Evolutionary conservation across 2,329 filamentous ascomycete species (phyloP).

Genomic region (Podosphaera xanthii): DNA sequence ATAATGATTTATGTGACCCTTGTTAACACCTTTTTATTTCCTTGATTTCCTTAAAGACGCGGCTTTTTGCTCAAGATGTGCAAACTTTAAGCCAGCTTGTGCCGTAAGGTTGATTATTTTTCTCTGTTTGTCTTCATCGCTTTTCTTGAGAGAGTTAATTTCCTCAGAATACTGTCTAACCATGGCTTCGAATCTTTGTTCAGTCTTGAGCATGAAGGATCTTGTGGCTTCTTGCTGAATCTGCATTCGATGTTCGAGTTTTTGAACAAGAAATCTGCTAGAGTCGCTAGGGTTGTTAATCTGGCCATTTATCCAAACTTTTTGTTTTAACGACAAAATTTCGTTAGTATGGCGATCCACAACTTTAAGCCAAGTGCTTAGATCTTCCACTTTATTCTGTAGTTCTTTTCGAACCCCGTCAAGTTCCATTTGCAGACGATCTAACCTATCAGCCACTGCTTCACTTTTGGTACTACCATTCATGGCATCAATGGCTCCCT

Average conservation of each 20-base stretch:
- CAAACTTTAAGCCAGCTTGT: not conserved
- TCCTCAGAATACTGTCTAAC: not conserved
- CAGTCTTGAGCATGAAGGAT: not conserved
- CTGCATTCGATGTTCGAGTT: not conserved
- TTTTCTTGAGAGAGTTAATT: not conserved
- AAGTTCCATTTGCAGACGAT: not conserved
- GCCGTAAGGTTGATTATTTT: not conserved
- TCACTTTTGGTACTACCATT: not conserved
- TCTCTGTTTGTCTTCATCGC: not conserved
- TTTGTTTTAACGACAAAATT: not conserved
- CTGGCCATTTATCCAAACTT: not conserved
- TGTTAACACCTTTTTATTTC: not conserved
- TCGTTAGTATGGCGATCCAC: not conserved
- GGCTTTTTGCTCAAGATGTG: not conserved
- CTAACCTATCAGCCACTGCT: not conserved
- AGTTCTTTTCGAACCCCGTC: not conserved
- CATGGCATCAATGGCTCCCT: slow-evolving; percentile 1
- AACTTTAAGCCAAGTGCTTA: not conserved
- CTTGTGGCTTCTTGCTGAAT: slow-evolving; percentile 1
- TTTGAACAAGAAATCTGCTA: not conserved
- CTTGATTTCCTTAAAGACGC: not conserved
- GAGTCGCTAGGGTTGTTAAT: not conserved
- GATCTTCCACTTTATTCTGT: not conserved
- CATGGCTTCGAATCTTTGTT: not conserved
- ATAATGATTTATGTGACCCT: not conserved